A percentile compares a stretch with the other conserved stretches of the same genome.
phyloP scores from a whole-genome alignment of 441 rosid species.

The Populus trichocarpa region DNA sequence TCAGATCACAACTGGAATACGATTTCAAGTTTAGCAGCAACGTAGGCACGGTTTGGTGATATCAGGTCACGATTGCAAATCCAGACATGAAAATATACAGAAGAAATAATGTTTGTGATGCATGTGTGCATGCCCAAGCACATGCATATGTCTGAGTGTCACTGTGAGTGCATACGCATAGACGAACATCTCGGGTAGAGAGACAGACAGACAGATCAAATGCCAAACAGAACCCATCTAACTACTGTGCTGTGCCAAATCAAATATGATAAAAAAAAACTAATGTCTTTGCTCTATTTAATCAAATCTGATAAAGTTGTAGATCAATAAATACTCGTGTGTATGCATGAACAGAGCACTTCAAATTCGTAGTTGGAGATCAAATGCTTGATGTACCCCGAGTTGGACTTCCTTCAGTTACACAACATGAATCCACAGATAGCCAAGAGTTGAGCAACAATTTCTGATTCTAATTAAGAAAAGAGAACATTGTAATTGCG shows the following conservation, averaged over 20 bases:
- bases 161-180: neutral
- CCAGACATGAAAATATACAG: neutral
- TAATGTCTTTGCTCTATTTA: too few relatives aligned
- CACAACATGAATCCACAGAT: neutral
- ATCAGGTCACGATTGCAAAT: neutral
- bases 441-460: neutral
- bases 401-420: neutral
- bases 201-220: neutral
- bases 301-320: too few relatives aligned
- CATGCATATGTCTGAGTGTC: slow-evolving; percentile 3
- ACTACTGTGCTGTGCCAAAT: neutral
- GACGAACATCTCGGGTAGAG: neutral
- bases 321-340: neutral
- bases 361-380: neutral
- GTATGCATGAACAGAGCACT: neutral
- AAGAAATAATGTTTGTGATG: neutral
- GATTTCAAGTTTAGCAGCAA: neutral
- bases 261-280: neutral
- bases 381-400: neutral
- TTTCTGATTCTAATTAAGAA: neutral
- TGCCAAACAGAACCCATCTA: neutral
- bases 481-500: neutral
- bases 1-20: neutral
- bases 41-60: neutral
- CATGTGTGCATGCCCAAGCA: slow-evolving; percentile 1